These are phyloP conservation scores for Pseudogymnoascus sp. DNA, from an alignment of 2,329 filamentous ascomycete species.

Conservation along the genomic window DNA sequence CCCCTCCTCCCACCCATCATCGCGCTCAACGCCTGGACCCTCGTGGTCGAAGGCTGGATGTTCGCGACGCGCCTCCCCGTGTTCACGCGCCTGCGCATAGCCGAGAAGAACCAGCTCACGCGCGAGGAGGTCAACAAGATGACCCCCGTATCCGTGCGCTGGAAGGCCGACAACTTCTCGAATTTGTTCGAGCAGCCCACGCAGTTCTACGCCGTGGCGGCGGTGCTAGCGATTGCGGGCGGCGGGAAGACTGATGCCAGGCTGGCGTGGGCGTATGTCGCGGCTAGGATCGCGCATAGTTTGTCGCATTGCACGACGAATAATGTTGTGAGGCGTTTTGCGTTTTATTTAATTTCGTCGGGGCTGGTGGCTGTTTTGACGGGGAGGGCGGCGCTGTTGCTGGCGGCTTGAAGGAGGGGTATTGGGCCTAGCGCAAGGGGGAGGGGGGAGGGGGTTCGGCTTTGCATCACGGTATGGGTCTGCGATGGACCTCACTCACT, in stretches of 20 bases:
- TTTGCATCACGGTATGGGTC: neutral
- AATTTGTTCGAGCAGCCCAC: constrained; percentile 38
- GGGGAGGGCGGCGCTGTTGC: constrained; percentile 15
- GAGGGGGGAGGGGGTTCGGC: neutral
- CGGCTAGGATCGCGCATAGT: constrained; percentile 33
- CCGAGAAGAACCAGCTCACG: constrained; percentile 18
- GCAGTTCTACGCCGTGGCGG: constrained; percentile 35
- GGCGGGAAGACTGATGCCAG: constrained; percentile 22
- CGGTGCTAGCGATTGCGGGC: constrained; percentile 29
- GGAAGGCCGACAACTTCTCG: constrained; percentile 37
- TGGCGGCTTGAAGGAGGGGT: neutral
- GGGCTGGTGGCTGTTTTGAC: constrained; percentile 29
- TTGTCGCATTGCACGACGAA: constrained; percentile 34
- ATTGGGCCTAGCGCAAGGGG: neutral
- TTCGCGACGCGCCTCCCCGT: constrained; percentile 34
- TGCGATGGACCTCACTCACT: neutral
- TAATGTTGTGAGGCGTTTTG: constrained; percentile 31
- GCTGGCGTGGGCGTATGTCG: constrained; percentile 38
- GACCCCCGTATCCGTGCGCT: constrained; percentile 26
- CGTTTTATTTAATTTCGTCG: constrained; percentile 28
- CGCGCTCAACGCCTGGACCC: constrained; percentile 34
- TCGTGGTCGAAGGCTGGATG: constrained; percentile 37
- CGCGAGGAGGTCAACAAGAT: constrained; percentile 23
- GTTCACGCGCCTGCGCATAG: constrained; percentile 26
- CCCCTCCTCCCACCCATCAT: constrained; percentile 26